Percentiles rank a stretch among this genome's conserved stretches.
phyloP scores from a whole-genome alignment of 345 rosid species.

The Noccaea caerulescens region DNA sequence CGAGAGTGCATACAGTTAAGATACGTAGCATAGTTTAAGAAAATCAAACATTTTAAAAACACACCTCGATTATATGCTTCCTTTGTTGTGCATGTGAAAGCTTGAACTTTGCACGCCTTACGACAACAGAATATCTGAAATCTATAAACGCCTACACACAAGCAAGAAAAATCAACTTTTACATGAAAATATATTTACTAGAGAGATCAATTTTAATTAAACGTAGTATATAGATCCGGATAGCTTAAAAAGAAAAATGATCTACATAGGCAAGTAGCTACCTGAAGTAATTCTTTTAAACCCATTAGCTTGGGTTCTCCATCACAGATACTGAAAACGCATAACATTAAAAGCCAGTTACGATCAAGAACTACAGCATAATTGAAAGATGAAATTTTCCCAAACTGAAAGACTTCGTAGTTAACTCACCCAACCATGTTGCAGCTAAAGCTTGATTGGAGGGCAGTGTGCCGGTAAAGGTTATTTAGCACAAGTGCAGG shows the following conservation, averaged over 20 bases:
- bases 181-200: background rate
- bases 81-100: slow-evolving; percentile 83
- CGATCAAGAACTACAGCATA: slow-evolving; percentile 17
- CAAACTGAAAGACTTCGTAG: slow-evolving; percentile 7
- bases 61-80: slow-evolving; percentile 89
- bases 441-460: slow-evolving; percentile 95
- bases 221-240: background rate
- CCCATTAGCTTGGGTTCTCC: slow-evolving; percentile 97
- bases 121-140: slow-evolving; percentile 90
- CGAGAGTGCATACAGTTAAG: background rate
- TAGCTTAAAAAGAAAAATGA: slow-evolving; percentile 3
- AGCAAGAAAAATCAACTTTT: slow-evolving; percentile 6
- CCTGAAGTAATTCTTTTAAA: slow-evolving; percentile 88
- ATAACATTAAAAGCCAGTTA: slow-evolving; percentile 23
- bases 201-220: slow-evolving; percentile 20
- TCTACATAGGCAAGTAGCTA: slow-evolving; percentile 42
- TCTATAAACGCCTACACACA: slow-evolving; percentile 75
- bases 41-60: slow-evolving; percentile 19
- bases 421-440: slow-evolving; percentile 90
- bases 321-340: slow-evolving; percentile 68
- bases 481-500: slow-evolving; percentile 80
- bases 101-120: slow-evolving; percentile 86
- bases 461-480: slow-evolving; percentile 86
- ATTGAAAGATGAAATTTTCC: background rate
- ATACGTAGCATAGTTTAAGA: slow-evolving; percentile 18